Evolutionary conservation across 768 basidiomycete genomes (phyloP).

Genomic region (Sarcomyxa edulis): DNA sequence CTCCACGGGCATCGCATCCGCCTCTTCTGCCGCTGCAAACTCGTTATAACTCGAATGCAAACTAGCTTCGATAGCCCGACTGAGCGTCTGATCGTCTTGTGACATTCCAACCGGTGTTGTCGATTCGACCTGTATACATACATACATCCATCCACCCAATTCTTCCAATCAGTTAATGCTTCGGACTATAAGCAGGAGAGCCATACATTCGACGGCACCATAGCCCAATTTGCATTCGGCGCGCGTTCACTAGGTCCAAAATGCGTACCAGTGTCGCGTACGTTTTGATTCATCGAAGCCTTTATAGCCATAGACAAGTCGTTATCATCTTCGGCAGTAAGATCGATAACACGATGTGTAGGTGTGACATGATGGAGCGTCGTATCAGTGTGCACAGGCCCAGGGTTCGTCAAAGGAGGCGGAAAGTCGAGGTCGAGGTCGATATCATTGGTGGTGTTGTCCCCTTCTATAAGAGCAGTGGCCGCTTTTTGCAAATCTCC

Average conservation of each 20-base stretch:
- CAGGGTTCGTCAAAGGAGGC: too few species aligned
- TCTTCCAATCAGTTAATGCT: too few species aligned
- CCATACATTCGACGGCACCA: conserved; percentile 64
- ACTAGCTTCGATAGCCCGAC: conserved; percentile 69
- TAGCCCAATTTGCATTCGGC: conserved; percentile 62
- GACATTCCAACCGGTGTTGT: conserved; percentile 30
- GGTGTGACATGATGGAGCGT: too few species aligned
- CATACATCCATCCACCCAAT: too few species aligned
- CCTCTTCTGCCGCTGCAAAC: conserved; percentile 43
- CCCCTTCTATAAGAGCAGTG: conserved; percentile 48
- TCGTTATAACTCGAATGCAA: conserved; percentile 34
- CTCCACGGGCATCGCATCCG: conserved; percentile 42
- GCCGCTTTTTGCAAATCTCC: conserved; percentile 55
- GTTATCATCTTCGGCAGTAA: conserved; percentile 53
- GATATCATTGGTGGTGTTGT: conserved; percentile 19
- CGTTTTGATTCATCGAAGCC: conserved; percentile 43
- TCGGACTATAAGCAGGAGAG: conserved; percentile 5
- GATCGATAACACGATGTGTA: conserved; percentile 44
- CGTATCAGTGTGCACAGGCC: too few species aligned
- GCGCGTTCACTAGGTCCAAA: conserved; percentile 60
- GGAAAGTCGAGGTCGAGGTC: too few species aligned
- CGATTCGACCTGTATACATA: conserved; percentile 2
- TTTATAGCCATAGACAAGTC: conserved; percentile 46
- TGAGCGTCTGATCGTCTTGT: conserved; percentile 58
- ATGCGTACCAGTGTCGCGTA: conserved; percentile 29